These are phyloP conservation scores for Rubia peregrina DNA, from an alignment of 305 asterid species.

Conservation along the genomic window DNA sequence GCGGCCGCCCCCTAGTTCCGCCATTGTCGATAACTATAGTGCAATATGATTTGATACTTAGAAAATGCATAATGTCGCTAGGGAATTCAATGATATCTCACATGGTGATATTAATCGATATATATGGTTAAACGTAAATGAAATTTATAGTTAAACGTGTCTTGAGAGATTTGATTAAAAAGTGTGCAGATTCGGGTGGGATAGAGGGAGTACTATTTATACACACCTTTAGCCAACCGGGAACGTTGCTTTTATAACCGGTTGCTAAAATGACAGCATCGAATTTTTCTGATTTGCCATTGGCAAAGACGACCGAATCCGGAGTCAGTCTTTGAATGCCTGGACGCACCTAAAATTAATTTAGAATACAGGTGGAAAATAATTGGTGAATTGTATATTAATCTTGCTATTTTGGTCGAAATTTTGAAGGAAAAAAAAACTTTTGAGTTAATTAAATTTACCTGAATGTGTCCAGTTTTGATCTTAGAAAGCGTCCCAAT, in stretches of 20 bases:
- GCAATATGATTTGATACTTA: no score
- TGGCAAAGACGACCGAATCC: slow-evolving; percentile 49
- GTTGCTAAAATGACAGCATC: slow-evolving; percentile 84
- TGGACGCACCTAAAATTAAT: slow-evolving; percentile 42
- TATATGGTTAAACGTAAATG: no score
- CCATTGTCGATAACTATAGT: no score
- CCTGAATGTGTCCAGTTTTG: slow-evolving; percentile 79
- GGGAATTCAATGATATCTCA: no score
- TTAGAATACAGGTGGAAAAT: neutral
- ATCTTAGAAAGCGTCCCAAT: slow-evolving; percentile 87
- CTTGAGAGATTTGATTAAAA: no score
- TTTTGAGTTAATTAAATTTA: slow-evolving; percentile 12
- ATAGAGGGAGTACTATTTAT: neutral
- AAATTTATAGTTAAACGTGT: no score
- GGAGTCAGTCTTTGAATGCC: slow-evolving; percentile 44
- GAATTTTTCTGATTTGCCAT: slow-evolving; percentile 52
- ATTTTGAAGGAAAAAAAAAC: neutral
- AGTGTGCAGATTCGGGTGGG: no score
- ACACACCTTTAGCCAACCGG: slow-evolving; percentile 72
- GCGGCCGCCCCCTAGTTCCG: no score
- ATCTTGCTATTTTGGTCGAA: no score
- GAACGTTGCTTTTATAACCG: slow-evolving; percentile 92
- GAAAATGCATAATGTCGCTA: no score
- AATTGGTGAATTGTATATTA: neutral
- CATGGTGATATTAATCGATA: no score